Evolutionary conservation across 352 stramenopile genomes (phyloP), one percentile per base, ranked within the genome.

Genomic region (Globisporangium apiculatum): DNA sequence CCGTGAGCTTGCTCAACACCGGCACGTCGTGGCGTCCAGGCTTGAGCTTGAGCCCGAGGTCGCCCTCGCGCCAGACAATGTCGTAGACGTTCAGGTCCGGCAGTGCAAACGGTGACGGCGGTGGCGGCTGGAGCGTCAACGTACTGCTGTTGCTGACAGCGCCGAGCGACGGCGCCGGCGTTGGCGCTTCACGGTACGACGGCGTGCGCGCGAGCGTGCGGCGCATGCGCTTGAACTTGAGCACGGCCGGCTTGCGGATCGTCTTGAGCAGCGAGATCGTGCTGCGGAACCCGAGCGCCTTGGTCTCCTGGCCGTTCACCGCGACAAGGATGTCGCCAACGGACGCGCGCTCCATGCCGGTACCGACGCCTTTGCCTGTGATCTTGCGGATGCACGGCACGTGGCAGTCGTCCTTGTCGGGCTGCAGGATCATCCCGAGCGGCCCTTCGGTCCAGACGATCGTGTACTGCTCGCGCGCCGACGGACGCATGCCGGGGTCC

Each of bases 311-410:
- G 12, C 84, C 84, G 48, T 94, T 94, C 18, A 94, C 83, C 4
- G 82, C 84, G 31, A 94, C 82, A 5, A 94, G 60, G 56, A 94
- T 73, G 57, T 94, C 84, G 15, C 84, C 84, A 18, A 94, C 79
- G 3, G 73, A 77, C 2, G 84, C 84, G 50, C 79, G 70, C 53
- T 94, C 84, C 77, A 94, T 94, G 53, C 84, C 84, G 5, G 84
- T 92, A 41, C 84, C 84, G 6, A 79, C 79, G 41, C 84, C 84
- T 70, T 92, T 94, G 60, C 84, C 84, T 50, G 76, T 86, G 66
- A 94, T 94, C 66, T 94, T 94, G 55, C 84, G 84, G 58, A 94
- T 92, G 60, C 84, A 94, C 42, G 84, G 84, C 40, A 94, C 82
- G 54, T 94, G 83, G 63, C 85, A 91, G 50, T 94, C 83, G 55